Base-by-base conservation (phyloP, 1,139 yeast species). In the Eremothecium gossypii region DNA sequence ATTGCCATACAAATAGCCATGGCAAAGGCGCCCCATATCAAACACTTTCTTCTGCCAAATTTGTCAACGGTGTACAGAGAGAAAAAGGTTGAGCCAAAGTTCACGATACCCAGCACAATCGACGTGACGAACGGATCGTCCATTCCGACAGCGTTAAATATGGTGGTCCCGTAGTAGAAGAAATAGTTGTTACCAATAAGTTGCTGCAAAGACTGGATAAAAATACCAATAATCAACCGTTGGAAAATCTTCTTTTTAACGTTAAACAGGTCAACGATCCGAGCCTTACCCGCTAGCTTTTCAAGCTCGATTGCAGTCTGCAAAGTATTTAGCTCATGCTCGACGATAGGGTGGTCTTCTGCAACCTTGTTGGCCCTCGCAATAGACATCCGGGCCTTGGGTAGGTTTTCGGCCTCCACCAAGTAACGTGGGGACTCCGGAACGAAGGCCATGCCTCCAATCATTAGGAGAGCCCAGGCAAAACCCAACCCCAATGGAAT, bases 341-440 rank as follows among this genome's bases (percentile, higher is more conserved):
- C 64, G 38, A 81, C 73, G 38, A 74, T 73, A 38, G 78, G 76
- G 52, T 77, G 79, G 44, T 78, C 81, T 17, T 67, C 58, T 6
- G 73, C 56, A 37, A 71, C 70, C 59, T 74, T 75, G 69, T 79
- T 77, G 42, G 79, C 73, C 52, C 61, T 73, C 40, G 83, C 77
- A 66, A 57, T 68, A 41, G 86, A 68, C 47, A 63, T 58, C 62
- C 70, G 71, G 34, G 91, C 93, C 42, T 73, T 73, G 26, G 70
- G 83, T 43, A 75, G 63, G 45, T 66, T 66, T 47, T 69, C 76
- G 40, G 62, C 66, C 48, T 76, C 73, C 49, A 80, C 71, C 63
- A 73, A 71, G 66, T 66, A 83, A 67, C 93, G 75, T 54, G 93
- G 87, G 38, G 89, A 77, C 63, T 83, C 94, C 44, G 93, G 93